These are phyloP conservation scores for Avena insularis DNA, from an alignment of 176 grass and related monocot genomes.

Conservation along the genomic window DNA sequence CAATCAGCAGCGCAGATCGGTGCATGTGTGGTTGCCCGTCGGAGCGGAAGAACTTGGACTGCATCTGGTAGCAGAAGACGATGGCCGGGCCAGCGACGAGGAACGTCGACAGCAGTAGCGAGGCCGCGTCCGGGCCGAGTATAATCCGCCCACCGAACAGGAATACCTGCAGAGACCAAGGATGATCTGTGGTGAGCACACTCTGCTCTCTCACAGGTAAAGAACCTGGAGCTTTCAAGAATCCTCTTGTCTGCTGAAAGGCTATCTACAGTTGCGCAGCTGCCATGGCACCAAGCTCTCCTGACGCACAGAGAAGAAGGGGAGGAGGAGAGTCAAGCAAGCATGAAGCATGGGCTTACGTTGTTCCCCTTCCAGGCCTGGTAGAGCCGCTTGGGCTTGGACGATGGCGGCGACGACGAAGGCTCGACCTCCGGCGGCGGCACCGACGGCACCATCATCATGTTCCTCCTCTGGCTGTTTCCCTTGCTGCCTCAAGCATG, in stretches of 20 bases:
- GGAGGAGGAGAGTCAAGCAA: background rate
- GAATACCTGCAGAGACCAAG: constrained; percentile 57
- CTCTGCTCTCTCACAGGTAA: background rate
- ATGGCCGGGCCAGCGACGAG: constrained; percentile 52
- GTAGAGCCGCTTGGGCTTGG: constrained; percentile 49
- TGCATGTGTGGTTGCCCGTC: constrained; percentile 6
- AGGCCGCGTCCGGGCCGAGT: constrained; percentile 61
- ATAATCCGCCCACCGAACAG: constrained; percentile 62
- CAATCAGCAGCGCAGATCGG: constrained; percentile 31
- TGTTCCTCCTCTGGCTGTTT: background rate
- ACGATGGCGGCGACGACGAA: background rate
- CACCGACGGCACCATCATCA: constrained; percentile 29
- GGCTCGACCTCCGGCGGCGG: background rate
- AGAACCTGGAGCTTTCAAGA: background rate
- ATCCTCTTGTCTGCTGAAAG: background rate
- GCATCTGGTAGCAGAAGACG: constrained; percentile 56
- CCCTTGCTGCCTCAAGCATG: background rate
- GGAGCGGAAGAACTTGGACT: constrained; percentile 36
- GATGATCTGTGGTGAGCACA: constrained; percentile 3
- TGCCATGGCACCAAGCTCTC: background rate
- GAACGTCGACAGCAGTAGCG: constrained; percentile 49
- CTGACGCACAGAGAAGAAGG: background rate
- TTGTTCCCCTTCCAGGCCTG: constrained; percentile 77
- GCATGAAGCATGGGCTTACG: constrained; percentile 28
- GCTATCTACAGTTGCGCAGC: background rate